A percentile compares a stretch with the other conserved stretches of the same genome.
phyloP scores from a whole-genome alignment of 495 filamentous ascomycete genomes.

The Talaromyces trachyspermus region DNA sequence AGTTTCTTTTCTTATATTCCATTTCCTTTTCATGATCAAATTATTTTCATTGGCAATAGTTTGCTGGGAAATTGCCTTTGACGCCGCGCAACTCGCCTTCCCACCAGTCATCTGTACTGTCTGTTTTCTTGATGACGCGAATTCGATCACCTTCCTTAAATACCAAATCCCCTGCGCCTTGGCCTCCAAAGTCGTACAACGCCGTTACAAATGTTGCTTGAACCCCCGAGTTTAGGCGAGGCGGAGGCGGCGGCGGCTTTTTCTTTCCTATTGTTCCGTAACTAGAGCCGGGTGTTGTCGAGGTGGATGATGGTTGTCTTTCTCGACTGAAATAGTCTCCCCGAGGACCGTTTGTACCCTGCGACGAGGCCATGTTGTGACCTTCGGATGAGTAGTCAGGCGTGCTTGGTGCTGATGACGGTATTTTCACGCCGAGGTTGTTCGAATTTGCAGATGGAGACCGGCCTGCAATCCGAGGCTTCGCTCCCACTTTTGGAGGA shows the following conservation, averaged over 20 bases:
- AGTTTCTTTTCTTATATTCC: background rate
- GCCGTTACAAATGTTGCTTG: conserved; percentile 66
- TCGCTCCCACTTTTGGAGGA: conserved; percentile 17
- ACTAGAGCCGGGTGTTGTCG: conserved; percentile 21
- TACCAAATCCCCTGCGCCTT: conserved; percentile 64
- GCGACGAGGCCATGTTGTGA: conserved; percentile 6
- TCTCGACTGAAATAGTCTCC: conserved; percentile 47
- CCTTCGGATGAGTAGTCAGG: conserved; percentile 16
- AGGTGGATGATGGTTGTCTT: conserved; percentile 26
- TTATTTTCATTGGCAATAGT: conserved; percentile 55
- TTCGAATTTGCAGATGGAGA: conserved; percentile 9
- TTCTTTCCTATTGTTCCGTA: conserved; percentile 43
- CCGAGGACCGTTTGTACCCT: conserved; percentile 25
- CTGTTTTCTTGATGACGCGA: conserved; percentile 73
- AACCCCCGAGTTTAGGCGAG: conserved; percentile 31
- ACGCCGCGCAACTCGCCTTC: conserved; percentile 72
- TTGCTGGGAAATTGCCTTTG: conserved; percentile 81
- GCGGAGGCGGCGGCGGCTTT: conserved; percentile 65
- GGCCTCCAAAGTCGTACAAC: conserved; percentile 70
- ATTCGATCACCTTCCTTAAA: conserved; percentile 85
- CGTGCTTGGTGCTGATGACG: conserved; percentile 15
- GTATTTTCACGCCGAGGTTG: conserved; percentile 9
- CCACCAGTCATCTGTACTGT: conserved; percentile 93
- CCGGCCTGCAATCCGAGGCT: conserved; percentile 13
- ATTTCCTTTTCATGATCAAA: too few relatives aligned